A percentile compares a stretch with the other conserved stretches of the same genome.
These are phyloP conservation scores for Phytophthora aleatoria DNA, from an alignment of 352 stramenopile genomes.

Conservation along the genomic window DNA sequence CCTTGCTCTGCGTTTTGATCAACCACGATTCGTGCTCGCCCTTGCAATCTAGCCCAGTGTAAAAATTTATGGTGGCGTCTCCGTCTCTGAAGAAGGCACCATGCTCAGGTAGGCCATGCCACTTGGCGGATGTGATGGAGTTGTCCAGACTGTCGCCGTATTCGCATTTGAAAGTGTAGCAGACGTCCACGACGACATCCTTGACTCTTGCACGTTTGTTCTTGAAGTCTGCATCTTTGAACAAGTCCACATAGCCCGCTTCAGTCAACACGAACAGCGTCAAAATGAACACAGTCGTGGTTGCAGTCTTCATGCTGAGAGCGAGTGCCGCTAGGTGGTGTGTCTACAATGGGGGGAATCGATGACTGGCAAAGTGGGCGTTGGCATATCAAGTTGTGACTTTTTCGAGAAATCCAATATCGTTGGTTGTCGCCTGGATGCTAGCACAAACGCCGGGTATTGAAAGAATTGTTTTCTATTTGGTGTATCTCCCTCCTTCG, in stretches of 20 bases:
- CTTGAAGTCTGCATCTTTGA: conserved; percentile 10
- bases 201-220: conserved; percentile 9
- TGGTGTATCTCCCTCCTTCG: not conserved
- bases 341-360: not conserved
- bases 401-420: too few species aligned
- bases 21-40: too few species aligned
- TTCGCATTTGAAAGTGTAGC: conserved; percentile 17
- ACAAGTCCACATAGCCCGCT: conserved; percentile 15
- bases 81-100: too few species aligned
- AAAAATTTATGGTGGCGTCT: too few species aligned
- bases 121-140: conserved; percentile 13
- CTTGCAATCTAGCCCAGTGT: too few species aligned
- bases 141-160: conserved; percentile 3
- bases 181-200: conserved; percentile 8
- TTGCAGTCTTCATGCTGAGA: too few species aligned
- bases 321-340: too few species aligned
- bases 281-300: not conserved
- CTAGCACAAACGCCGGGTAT: conserved; percentile 1
- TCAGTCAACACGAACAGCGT: not conserved
- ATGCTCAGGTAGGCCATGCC: conserved; percentile 2
- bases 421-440: not conserved
- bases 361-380: not conserved
- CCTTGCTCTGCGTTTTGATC: too few species aligned
- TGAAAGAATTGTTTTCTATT: conserved; percentile 7
- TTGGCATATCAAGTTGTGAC: too few species aligned